Evolutionary conservation across 768 basidiomycete genomes (phyloP).

Genomic region (Mycena metata): DNA sequence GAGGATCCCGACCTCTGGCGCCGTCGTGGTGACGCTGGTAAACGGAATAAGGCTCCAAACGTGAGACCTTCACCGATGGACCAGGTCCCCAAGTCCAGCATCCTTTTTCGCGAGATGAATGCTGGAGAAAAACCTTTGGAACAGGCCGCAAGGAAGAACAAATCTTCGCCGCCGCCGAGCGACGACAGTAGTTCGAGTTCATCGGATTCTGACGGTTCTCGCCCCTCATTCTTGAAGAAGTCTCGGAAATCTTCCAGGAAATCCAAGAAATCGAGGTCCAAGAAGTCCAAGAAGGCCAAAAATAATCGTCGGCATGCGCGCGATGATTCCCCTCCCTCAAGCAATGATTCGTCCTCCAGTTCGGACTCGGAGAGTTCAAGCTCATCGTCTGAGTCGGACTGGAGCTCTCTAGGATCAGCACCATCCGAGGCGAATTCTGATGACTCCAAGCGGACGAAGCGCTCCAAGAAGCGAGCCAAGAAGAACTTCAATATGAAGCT

Average conservation of each 20-base stretch:
- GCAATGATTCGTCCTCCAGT: not conserved
- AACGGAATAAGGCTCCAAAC: not conserved
- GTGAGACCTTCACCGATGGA: not conserved
- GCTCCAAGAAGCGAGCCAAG: too few species aligned
- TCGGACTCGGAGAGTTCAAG: too few species aligned
- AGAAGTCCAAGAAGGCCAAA: not conserved
- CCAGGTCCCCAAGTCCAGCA: not conserved
- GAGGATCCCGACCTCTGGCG: not conserved
- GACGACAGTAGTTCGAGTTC: conserved; percentile 2
- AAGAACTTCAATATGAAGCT: too few species aligned
- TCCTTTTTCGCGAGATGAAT: not conserved
- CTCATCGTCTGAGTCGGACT: too few species aligned
- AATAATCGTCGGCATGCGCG: not conserved
- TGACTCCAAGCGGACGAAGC: too few species aligned
- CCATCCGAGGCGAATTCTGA: too few species aligned
- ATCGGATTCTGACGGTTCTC: not conserved
- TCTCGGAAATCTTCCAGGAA: not conserved
- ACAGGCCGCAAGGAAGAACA: not conserved
- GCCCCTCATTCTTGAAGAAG: not conserved
- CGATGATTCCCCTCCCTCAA: not conserved
- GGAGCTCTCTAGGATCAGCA: not conserved
- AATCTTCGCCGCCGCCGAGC: not conserved
- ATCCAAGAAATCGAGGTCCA: conserved; percentile 7
- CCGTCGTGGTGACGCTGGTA: not conserved
- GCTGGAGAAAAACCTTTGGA: not conserved